Evolutionary conservation across 345 rosid genomes (phyloP), one percentile per base, ranked within the genome.

Genomic region (Camelina laxa): DNA sequence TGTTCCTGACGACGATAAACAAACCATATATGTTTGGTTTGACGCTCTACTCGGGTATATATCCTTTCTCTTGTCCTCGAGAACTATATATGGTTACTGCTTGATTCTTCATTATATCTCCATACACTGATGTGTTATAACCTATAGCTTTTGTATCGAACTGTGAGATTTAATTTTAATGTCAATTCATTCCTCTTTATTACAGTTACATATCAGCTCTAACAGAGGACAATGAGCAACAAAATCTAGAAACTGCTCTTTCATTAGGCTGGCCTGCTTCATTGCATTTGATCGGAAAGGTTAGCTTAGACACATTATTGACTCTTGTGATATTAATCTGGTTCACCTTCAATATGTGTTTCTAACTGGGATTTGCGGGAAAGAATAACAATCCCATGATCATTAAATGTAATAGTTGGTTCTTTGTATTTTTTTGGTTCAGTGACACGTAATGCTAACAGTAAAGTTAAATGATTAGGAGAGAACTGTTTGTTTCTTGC

Each of bases 11-110:
- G 97, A 94, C 74, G 73, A 83, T 27, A 89, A 84, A 66, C 98
- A 94, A 79, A 94, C 98, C 7, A 89, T 91, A 69, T 94, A 94
- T 82, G 98, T 94, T 69, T 94, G 98, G 97, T 94, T 94, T 84
- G 98, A 94, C 70, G 98, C 98, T 70, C 83, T 94, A 35, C 82
- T 91, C 4, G 98, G 98, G 97, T 94, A 91, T 45, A 11, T 72
- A 65, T 75, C 61, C 35, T 61, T 76, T 16, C 12, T 20, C 2
- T 33, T 22, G 55, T 20, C 42, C 33, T 61, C 4, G 1, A 48
- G 16, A 66, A 48, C 49, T 20, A 2, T 65, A 53, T 13, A 11
- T 75, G 36, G 62, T 49, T 39, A 15, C 62, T 42, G 48, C 48
- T 49, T 51, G 6, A 51, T 14, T 62, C 22, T 44, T 42, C 12